Percentiles rank a stretch among this genome's conserved stretches.
These are phyloP conservation scores for Cyclostephanos invisitatus DNA, from an alignment of 108 stramenopile species.

Conservation along the genomic window DNA sequence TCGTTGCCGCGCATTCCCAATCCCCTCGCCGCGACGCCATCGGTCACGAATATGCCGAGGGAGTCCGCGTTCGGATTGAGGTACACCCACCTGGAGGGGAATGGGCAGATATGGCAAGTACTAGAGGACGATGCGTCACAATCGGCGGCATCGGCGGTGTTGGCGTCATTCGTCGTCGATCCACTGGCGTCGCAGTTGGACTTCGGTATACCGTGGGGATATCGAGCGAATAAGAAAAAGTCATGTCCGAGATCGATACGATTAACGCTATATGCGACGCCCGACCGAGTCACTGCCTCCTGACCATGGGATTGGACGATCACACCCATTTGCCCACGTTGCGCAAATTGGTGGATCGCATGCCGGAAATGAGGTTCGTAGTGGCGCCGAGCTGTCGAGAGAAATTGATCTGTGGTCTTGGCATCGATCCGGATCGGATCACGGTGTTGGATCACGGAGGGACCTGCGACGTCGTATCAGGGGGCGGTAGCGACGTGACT, in stretches of 20 bases:
- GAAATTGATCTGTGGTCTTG: conserved; percentile 24
- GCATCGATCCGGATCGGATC: conserved; percentile 10
- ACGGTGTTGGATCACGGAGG: conserved; percentile 37
- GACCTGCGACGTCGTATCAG: background rate
- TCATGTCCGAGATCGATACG: conserved; percentile 22
- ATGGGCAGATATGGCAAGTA: conserved; percentile 43
- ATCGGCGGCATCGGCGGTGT: background rate
- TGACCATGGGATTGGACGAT: conserved; percentile 64
- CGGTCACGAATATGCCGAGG: background rate
- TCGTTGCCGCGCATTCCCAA: too few species aligned
- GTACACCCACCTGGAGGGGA: conserved; percentile 45
- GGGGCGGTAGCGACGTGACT: too few species aligned
- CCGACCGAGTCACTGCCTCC: conserved; percentile 36
- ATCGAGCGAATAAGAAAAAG: conserved; percentile 47
- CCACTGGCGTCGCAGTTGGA: conserved; percentile 55
- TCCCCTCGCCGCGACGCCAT: too few species aligned
- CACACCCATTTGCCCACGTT: conserved; percentile 53
- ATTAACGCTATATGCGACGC: conserved; percentile 38
- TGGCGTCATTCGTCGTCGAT: conserved; percentile 49
- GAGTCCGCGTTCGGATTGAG: background rate
- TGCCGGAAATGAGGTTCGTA: conserved; percentile 27
- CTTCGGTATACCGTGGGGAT: conserved; percentile 58
- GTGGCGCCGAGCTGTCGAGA: conserved; percentile 35
- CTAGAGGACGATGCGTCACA: too few species aligned
- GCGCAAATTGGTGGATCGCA: conserved; percentile 20